Evolutionary conservation across 2,329 filamentous ascomycete species (phyloP).

Genomic region (Phoma sp.): DNA sequence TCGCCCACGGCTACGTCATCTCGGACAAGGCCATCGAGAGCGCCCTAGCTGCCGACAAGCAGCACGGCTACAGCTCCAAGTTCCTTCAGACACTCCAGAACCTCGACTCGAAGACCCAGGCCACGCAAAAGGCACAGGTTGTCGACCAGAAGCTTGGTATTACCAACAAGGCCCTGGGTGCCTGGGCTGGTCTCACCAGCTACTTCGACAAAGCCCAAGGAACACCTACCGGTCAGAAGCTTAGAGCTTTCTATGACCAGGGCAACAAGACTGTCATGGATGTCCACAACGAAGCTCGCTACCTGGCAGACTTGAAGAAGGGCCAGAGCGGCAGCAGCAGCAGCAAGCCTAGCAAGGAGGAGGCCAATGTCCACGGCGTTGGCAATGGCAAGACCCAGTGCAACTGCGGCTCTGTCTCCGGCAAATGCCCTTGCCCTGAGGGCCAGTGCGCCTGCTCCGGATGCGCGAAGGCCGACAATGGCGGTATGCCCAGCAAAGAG

Average conservation of each 20-base stretch:
- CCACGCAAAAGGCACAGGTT: constrained; percentile 81
- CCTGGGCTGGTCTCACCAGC: constrained; percentile 72
- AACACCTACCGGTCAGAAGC: constrained; percentile 85
- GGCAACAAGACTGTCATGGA: constrained; percentile 89
- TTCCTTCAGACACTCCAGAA: constrained; percentile 78
- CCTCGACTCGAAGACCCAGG: constrained; percentile 86
- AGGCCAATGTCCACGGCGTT: constrained; percentile 49
- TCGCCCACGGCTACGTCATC: constrained; percentile 90
- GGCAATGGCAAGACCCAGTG: constrained; percentile 53
- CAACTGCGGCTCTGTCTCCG: constrained; percentile 54
- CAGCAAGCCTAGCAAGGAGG: constrained; percentile 37
- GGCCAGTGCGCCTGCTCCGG: constrained; percentile 56
- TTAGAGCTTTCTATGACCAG: constrained; percentile 86
- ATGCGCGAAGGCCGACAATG: constrained; percentile 50
- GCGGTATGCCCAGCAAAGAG: constrained; percentile 30
- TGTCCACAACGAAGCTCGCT: constrained; percentile 87
- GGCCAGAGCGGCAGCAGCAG: constrained; percentile 21
- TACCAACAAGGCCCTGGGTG: constrained; percentile 70
- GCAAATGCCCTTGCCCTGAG: constrained; percentile 53
- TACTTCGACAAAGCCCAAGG: constrained; percentile 95
- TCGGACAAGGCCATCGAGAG: constrained; percentile 77
- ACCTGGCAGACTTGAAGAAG: constrained; percentile 86
- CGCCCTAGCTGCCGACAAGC: constrained; percentile 85
- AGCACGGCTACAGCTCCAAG: constrained; percentile 81
- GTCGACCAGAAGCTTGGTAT: constrained; percentile 87